These are phyloP conservation scores for Acanthamoeba divionensis DNA, from an alignment of 208 protist species.

Conservation along the genomic window DNA sequence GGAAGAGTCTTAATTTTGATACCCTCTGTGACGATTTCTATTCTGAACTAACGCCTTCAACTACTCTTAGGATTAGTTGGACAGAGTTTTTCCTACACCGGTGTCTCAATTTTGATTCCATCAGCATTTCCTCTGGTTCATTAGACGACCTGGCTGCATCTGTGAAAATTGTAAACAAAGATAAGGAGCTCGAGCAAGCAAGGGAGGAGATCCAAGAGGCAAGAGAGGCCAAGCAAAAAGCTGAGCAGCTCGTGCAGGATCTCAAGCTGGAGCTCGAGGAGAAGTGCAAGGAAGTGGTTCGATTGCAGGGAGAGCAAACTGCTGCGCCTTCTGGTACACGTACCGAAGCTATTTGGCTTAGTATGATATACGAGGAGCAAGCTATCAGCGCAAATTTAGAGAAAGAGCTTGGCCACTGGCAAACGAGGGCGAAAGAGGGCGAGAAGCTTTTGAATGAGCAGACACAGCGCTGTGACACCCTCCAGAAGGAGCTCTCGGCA, in stretches of 20 bases:
- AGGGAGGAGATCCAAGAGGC: not conserved
- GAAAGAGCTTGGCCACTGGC: not conserved
- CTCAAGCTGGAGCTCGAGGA: not conserved
- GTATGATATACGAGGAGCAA: not conserved
- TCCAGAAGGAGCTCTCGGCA: too few species aligned
- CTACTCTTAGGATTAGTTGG: constrained; percentile 47
- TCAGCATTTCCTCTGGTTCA: not conserved
- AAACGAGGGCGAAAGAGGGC: not conserved
- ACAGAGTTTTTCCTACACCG: constrained; percentile 31
- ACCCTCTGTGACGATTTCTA: too few species aligned
- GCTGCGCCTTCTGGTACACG: too few species aligned
- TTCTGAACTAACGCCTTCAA: too few species aligned
- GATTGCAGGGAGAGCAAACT: not conserved
- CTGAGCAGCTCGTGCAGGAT: not conserved
- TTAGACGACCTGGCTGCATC: not conserved
- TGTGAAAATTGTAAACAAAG: not conserved
- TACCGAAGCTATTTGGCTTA: too few species aligned
- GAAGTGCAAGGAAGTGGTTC: not conserved
- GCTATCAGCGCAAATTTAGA: not conserved
- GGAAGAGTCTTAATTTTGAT: too few species aligned
- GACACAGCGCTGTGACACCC: not conserved
- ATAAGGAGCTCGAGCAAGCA: not conserved
- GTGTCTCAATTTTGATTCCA: constrained; percentile 8
- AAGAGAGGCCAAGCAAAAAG: not conserved
- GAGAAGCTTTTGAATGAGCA: not conserved